Conservation (phyloP, 1,284 basidiomycete species). For the Amylostereum areolatum region DNA sequence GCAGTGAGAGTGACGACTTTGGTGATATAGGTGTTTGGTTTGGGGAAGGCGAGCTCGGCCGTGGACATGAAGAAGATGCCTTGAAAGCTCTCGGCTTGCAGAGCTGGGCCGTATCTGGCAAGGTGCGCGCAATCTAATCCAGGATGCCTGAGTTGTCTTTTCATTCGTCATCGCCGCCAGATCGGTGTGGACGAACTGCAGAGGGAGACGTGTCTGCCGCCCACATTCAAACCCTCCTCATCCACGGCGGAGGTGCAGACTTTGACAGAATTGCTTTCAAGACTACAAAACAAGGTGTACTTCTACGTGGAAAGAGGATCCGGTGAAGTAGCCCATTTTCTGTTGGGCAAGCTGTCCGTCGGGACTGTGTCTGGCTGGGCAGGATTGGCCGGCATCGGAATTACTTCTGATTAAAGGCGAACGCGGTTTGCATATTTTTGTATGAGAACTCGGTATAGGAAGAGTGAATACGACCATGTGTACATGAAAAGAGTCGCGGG, state of each 20-base stretch:
- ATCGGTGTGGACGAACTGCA: slow-evolving; percentile 9
- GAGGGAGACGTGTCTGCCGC: slow-evolving; percentile 13
- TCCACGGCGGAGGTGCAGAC: slow-evolving; percentile 7
- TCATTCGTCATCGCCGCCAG: slow-evolving; percentile 4
- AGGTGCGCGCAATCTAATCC: slow-evolving; percentile 4
- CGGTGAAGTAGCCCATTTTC: slow-evolving; percentile 14
- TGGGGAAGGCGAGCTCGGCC: slow-evolving; percentile 26
- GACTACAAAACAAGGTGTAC: slow-evolving; percentile 11
- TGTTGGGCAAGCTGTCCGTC: slow-evolving; percentile 16
- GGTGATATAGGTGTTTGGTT: slow-evolving; percentile 49
- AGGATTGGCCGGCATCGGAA: slow-evolving; percentile 19
- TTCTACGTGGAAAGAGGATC: slow-evolving; percentile 12
- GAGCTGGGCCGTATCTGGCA: slow-evolving; percentile 1
- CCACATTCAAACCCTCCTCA: slow-evolving; percentile 8
- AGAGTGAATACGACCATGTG: no score
- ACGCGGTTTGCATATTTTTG: not conserved
- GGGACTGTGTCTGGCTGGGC: slow-evolving; percentile 16
- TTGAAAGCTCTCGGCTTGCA: slow-evolving; percentile 18
- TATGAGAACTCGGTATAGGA: no score
- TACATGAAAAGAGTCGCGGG: no score
- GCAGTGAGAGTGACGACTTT: slow-evolving; percentile 50
- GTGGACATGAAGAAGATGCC: slow-evolving; percentile 17
- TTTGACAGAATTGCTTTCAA: slow-evolving; percentile 13
- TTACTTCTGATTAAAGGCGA: slow-evolving; percentile 5
- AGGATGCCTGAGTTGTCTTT: not conserved